phyloP scores from a whole-genome alignment of 495 filamentous ascomycete genomes.

The Penicillium malachiteum region DNA sequence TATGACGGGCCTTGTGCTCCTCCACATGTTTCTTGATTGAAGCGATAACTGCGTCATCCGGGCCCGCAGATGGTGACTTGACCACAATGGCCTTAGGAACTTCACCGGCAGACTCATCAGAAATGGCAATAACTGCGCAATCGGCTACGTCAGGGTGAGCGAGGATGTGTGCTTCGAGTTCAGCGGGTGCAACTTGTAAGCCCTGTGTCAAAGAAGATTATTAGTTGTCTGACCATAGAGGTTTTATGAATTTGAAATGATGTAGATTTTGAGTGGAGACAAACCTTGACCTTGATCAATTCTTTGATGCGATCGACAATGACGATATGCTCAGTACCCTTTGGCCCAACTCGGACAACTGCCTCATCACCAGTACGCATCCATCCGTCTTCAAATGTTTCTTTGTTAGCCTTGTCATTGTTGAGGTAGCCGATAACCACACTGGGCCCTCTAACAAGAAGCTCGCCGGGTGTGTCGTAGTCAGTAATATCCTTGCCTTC shows the following conservation, averaged over 20 bases:
- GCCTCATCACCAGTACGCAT: conserved; percentile 87
- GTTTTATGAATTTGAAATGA: not conserved
- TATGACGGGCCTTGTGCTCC: conserved; percentile 80
- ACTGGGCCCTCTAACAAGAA: conserved; percentile 72
- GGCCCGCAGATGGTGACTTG: conserved; percentile 58
- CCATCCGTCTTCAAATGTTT: conserved; percentile 79
- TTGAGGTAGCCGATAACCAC: conserved; percentile 82
- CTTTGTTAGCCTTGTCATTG: conserved; percentile 77
- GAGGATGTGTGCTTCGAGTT: conserved; percentile 86
- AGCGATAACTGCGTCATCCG: conserved; percentile 59
- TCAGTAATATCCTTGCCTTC: conserved; percentile 75
- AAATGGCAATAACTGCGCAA: conserved; percentile 79
- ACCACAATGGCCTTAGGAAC: conserved; percentile 87
- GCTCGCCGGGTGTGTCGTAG: conserved; percentile 77
- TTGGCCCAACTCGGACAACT: conserved; percentile 59
- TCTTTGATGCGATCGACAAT: conserved; percentile 92
- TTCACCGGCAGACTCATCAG: conserved; percentile 73
- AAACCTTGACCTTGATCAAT: conserved; percentile 88
- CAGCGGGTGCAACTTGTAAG: conserved; percentile 87
- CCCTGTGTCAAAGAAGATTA: conserved; percentile 49
- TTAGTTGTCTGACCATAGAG: not conserved
- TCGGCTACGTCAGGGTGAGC: conserved; percentile 79
- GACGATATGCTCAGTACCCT: conserved; percentile 72
- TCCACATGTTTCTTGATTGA: conserved; percentile 76
- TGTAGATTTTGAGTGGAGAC: conserved; percentile 15